Conservation (phyloP, 1,139 yeast species). For the Petasospora rhodanensis region DNA sequence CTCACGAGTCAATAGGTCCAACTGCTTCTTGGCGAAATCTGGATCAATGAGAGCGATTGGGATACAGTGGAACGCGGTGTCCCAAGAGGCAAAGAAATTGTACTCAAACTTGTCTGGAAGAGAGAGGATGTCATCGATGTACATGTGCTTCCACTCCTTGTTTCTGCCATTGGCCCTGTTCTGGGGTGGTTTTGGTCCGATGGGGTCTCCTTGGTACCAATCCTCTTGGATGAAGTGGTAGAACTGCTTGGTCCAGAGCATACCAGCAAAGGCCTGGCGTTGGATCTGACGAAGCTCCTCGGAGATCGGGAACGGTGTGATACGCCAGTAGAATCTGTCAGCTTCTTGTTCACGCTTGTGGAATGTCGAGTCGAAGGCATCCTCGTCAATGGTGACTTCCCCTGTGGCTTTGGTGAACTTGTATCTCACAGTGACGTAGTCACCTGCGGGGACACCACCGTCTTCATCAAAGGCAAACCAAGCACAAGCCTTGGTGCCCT, state of each 20-base stretch:
- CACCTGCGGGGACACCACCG: slow-evolving; percentile 83
- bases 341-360: slow-evolving; percentile 83
- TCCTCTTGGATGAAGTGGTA: slow-evolving; percentile 83
- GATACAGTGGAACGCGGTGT: slow-evolving; percentile 92
- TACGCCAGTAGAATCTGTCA: slow-evolving; percentile 88
- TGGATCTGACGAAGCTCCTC: slow-evolving; percentile 82
- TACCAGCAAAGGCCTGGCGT: slow-evolving; percentile 92
- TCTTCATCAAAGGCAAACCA: slow-evolving; percentile 75
- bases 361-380: slow-evolving; percentile 68
- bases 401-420: slow-evolving; percentile 48
- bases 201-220: slow-evolving; percentile 89
- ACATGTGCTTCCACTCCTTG: slow-evolving; percentile 85
- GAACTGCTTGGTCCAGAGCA: slow-evolving; percentile 93
- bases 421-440: slow-evolving; percentile 83
- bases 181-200: slow-evolving; percentile 68
- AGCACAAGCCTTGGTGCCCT: slow-evolving; percentile 77
- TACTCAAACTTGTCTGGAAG: slow-evolving; percentile 97
- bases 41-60: slow-evolving; percentile 96
- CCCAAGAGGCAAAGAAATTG: slow-evolving; percentile 98
- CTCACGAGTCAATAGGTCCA: slow-evolving; percentile 83
- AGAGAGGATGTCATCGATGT: slow-evolving; percentile 83
- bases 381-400: slow-evolving; percentile 51
- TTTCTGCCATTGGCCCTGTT: slow-evolving; percentile 83
- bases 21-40: slow-evolving; percentile 85
- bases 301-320: slow-evolving; percentile 80